These are phyloP conservation scores for Taphrina confusa DNA, from an alignment of 1,139 yeast genomes.

Conservation along the genomic window DNA sequence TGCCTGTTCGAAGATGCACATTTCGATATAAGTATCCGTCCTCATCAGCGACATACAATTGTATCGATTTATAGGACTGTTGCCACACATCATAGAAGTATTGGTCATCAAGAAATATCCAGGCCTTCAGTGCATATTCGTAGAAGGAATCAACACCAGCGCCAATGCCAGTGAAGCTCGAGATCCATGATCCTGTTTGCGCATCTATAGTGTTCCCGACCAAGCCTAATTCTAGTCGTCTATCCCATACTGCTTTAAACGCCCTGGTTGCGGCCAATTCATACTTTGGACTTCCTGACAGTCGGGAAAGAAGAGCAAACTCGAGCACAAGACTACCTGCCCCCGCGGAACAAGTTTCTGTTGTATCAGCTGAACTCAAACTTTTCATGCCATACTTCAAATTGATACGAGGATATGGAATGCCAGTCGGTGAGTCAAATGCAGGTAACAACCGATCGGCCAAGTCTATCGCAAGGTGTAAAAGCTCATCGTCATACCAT, in stretches of 20 bases:
- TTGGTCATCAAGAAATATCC: slow-evolving; percentile 70
- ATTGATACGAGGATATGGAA: slow-evolving; percentile 43
- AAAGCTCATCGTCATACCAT: slow-evolving; percentile 53
- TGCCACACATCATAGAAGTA: slow-evolving; percentile 63
- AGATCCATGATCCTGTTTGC: slow-evolving; percentile 57
- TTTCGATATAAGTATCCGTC: slow-evolving; percentile 63
- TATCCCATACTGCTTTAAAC: slow-evolving; percentile 69
- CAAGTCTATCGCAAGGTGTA: slow-evolving; percentile 76
- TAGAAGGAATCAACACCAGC: slow-evolving; percentile 93
- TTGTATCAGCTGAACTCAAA: slow-evolving; percentile 63
- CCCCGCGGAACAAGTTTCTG: slow-evolving; percentile 88
- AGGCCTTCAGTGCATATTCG: slow-evolving; percentile 79
- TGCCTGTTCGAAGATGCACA: slow-evolving; percentile 59
- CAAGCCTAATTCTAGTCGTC: slow-evolving; percentile 62
- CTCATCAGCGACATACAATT: slow-evolving; percentile 50
- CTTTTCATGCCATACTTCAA: slow-evolving; percentile 59
- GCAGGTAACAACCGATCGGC: slow-evolving; percentile 52
- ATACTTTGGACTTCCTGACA: slow-evolving; percentile 79
- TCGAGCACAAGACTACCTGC: slow-evolving; percentile 86
- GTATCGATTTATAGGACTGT: slow-evolving; percentile 59
- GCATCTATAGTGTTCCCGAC: slow-evolving; percentile 81
- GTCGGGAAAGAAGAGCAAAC: slow-evolving; percentile 73
- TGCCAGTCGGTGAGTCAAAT: slow-evolving; percentile 42
- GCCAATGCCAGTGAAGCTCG: slow-evolving; percentile 74
- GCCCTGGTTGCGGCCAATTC: slow-evolving; percentile 64